These are phyloP conservation scores for Abortiporus biennis DNA, from an alignment of 1,284 basidiomycete genomes.

Conservation along the genomic window DNA sequence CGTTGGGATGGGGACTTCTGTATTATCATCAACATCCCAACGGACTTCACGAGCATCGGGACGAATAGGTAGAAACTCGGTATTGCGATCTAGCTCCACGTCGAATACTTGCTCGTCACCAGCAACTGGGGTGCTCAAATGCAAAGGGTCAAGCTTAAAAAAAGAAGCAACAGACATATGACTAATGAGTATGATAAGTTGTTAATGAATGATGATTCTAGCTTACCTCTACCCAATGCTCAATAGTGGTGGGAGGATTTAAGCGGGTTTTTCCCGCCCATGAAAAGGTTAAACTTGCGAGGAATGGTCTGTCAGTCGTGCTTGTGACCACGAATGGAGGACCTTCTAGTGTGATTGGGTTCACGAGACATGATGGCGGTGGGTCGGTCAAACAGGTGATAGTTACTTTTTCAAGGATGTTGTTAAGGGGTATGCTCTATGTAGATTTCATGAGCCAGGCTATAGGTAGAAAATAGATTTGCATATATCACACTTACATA, in stretches of 20 bases:
- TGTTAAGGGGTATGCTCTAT: constrained; percentile 49
- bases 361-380: constrained; percentile 26
- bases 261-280: constrained; percentile 33
- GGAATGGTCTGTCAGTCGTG: constrained; percentile 53
- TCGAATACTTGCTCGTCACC: constrained; percentile 72
- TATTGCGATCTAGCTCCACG: constrained; percentile 61
- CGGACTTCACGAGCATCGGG: constrained; percentile 13
- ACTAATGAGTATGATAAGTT: not conserved
- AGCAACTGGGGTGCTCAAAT: constrained; percentile 35
- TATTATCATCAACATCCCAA: too few relatives aligned
- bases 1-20: too few relatives aligned
- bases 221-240: constrained; percentile 74
- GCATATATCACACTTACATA: constrained; percentile 43
- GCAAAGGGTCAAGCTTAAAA: constrained; percentile 53
- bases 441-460: constrained; percentile 2
- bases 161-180: not conserved
- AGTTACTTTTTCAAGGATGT: constrained; percentile 43
- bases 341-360: constrained; percentile 30
- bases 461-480: constrained; percentile 4
- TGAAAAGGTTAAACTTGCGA: constrained; percentile 52
- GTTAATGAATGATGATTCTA: not conserved
- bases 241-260: constrained; percentile 40
- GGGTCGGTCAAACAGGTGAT: constrained; percentile 40
- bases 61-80: constrained; percentile 39
- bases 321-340: constrained; percentile 58